A percentile compares a stretch with the other conserved stretches of the same genome.
These are phyloP conservation scores for Cryptococcus amylolentus DNA, from an alignment of 1,284 basidiomycete species.

Conservation along the genomic window DNA sequence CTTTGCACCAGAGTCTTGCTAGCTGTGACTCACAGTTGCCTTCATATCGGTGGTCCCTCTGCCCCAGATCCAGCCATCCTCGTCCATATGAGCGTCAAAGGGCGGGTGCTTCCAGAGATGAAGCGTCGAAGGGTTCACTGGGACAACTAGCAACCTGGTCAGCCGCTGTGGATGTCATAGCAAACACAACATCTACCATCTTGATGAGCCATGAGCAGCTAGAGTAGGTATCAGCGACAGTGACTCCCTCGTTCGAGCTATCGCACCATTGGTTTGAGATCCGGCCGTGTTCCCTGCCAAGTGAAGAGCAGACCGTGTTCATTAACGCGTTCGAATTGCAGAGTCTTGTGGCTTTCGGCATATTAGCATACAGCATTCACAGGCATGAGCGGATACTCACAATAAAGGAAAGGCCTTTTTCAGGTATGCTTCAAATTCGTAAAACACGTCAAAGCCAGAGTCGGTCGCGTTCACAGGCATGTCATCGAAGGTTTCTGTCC, in stretches of 20 bases:
- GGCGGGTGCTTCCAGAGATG: constrained; percentile 38
- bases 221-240: no score
- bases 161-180: no score
- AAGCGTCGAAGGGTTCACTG: background rate
- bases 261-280: constrained; percentile 59
- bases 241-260: background rate
- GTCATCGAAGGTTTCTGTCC: constrained; percentile 7
- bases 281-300: constrained; percentile 57
- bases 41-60: constrained; percentile 32
- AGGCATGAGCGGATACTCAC: no score
- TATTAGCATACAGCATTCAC: no score
- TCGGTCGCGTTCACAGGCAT: constrained; percentile 17
- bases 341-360: background rate
- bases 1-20: background rate
- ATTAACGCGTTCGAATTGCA: constrained; percentile 58
- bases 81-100: constrained; percentile 20
- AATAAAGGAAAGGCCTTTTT: constrained; percentile 29
- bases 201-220: background rate
- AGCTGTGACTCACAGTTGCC: constrained; percentile 2
- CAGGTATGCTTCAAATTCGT: constrained; percentile 21
- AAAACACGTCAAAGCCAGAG: constrained; percentile 14
- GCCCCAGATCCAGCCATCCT: constrained; percentile 29
- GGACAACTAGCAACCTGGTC: background rate
- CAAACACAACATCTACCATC: background rate
- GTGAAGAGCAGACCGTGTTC: constrained; percentile 62